phyloP scores from a whole-genome alignment of 805 yeast genomes.

The Millerago galiae region DNA sequence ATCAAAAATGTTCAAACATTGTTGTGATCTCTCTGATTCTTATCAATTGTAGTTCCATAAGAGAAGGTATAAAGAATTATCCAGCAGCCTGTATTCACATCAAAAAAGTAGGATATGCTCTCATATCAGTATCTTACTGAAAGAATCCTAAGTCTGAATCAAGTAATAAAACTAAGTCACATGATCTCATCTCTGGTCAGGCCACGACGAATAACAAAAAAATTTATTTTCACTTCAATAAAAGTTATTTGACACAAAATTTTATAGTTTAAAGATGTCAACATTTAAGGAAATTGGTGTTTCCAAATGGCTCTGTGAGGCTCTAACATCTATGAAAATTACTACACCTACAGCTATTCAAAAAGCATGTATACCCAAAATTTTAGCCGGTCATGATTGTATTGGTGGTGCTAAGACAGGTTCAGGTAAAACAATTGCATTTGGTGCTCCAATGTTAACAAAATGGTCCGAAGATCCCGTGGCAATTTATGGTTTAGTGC shows the following conservation, averaged over 20 bases:
- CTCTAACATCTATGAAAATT: slow-evolving; percentile 77
- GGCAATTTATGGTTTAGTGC: slow-evolving; percentile 82
- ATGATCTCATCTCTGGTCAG: slow-evolving; percentile 1
- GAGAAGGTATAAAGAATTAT: no score
- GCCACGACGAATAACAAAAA: background rate
- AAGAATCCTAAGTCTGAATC: no score
- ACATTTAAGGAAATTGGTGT: slow-evolving; percentile 62
- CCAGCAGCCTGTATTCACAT: no score
- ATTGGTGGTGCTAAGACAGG: slow-evolving; percentile 99
- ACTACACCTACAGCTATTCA: slow-evolving; percentile 83
- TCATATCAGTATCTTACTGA: no score
- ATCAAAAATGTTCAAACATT: no score
- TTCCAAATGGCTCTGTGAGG: slow-evolving; percentile 80
- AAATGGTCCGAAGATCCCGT: slow-evolving; percentile 93
- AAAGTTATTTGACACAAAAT: background rate
- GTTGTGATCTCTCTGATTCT: no score
- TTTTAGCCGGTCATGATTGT: slow-evolving; percentile 75
- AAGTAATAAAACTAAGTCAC: background rate
- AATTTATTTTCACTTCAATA: no score
- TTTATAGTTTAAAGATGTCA: slow-evolving; percentile 4
- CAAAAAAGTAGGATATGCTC: no score
- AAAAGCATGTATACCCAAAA: slow-evolving; percentile 79
- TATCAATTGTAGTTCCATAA: no score
- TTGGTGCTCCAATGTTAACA: slow-evolving; percentile 95
- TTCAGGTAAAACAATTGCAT: slow-evolving; percentile 95